These are phyloP conservation scores for Chlamydomonas reinhardtii DNA, from an alignment of 163 green algal genomes.

Conservation along the genomic window DNA sequence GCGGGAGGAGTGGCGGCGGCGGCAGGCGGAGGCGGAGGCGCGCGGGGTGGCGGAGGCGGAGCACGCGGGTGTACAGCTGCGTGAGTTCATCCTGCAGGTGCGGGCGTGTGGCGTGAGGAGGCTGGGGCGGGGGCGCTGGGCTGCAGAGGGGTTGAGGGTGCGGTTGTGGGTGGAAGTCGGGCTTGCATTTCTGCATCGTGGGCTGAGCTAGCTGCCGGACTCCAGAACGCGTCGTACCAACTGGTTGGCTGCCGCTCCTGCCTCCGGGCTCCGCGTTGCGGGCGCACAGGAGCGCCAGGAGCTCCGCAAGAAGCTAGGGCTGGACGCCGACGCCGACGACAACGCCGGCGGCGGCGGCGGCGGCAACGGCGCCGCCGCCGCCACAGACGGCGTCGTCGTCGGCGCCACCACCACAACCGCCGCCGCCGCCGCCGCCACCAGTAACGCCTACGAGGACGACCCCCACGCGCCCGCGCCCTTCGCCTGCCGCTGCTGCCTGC, in stretches of 20 bases:
- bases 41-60: not conserved
- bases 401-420: not conserved
- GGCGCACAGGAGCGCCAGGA: slow-evolving; percentile 4
- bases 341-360: not conserved
- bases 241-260: no score
- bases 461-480: not conserved
- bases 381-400: not conserved
- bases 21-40: not conserved
- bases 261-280: no score
- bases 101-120: no score
- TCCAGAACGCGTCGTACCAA: no score
- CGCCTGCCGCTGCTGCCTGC: slow-evolving; percentile 13
- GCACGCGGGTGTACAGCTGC: slow-evolving; percentile 17
- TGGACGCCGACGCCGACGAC: not conserved
- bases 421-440: not conserved
- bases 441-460: no score
- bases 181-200: no score
- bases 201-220: no score
- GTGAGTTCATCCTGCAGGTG: slow-evolving; percentile 30
- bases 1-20: no score
- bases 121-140: no score
- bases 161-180: no score
- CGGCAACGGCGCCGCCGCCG: not conserved
- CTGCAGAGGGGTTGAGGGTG: no score
- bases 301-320: slow-evolving; percentile 28